These are phyloP conservation scores for Glaciozyma martinii DNA, from an alignment of 768 basidiomycete species.

Conservation along the genomic window DNA sequence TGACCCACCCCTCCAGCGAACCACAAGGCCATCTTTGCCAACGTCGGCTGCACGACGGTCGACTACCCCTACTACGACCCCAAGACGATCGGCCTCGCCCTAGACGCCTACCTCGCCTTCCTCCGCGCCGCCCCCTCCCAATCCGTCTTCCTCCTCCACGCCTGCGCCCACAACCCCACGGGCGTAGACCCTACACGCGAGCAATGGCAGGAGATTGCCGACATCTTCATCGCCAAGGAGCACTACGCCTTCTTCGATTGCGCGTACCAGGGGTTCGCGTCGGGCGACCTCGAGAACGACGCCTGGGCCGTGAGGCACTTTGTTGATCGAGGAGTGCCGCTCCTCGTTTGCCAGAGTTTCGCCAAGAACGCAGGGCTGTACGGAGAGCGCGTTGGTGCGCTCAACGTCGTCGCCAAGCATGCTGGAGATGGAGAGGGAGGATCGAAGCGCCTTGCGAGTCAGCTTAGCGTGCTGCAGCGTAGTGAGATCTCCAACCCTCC, in stretches of 20 bases:
- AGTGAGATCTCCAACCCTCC: slow-evolving; percentile 99
- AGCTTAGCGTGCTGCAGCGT: slow-evolving; percentile 88
- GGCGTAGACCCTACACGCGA: slow-evolving; percentile 88
- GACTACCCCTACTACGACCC: slow-evolving; percentile 76
- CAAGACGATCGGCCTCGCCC: slow-evolving; percentile 82
- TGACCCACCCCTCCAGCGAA: slow-evolving; percentile 34
- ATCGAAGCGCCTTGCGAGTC: slow-evolving; percentile 77
- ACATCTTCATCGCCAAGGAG: slow-evolving; percentile 61
- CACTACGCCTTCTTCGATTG: slow-evolving; percentile 92
- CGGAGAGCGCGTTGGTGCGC: slow-evolving; percentile 95
- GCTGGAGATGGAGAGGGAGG: slow-evolving; percentile 54
- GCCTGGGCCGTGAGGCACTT: slow-evolving; percentile 96
- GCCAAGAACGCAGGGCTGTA: slow-evolving; percentile 99
- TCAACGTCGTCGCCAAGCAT: slow-evolving; percentile 55
- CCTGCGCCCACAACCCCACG: slow-evolving; percentile 94
- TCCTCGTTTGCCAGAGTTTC: slow-evolving; percentile 83
- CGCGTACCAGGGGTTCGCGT: slow-evolving; percentile 91
- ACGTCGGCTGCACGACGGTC: slow-evolving; percentile 73
- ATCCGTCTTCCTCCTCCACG: slow-evolving; percentile 82
- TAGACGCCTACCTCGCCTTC: slow-evolving; percentile 55
- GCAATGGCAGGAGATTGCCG: slow-evolving; percentile 86
- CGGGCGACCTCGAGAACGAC: slow-evolving; percentile 78
- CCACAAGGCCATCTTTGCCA: slow-evolving; percentile 80
- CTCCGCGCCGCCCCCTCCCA: slow-evolving; percentile 59
- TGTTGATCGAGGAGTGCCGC: slow-evolving; percentile 76